phyloP scores from a whole-genome alignment of 2,329 filamentous ascomycete genomes.

The Diaporthe velutina region DNA sequence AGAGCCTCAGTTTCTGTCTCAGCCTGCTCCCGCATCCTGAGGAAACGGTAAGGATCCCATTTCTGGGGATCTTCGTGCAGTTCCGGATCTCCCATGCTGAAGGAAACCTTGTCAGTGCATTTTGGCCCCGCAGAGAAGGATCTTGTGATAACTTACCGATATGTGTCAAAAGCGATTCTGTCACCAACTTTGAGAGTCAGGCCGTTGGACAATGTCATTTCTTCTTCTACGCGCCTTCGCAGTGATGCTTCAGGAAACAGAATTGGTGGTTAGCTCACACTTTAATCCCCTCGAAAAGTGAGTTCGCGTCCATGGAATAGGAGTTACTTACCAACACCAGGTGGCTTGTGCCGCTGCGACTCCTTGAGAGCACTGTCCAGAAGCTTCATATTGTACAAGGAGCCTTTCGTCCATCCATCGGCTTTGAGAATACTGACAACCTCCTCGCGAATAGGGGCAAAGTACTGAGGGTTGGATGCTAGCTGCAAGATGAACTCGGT shows the following conservation, averaged over 20 bases:
- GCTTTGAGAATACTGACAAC: neutral
- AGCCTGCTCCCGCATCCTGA: neutral
- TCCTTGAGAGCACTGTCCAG: constrained; percentile 7
- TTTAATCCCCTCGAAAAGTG: neutral
- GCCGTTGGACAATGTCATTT: neutral
- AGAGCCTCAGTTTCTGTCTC: neutral
- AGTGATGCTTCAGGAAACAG: neutral
- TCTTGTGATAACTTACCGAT: neutral
- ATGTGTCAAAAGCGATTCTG: constrained; percentile 2
- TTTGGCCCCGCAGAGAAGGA: neutral
- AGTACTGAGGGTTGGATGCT: neutral
- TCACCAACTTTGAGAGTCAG: neutral
- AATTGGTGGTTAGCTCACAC: neutral
- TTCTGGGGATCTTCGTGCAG: neutral
- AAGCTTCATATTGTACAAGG: neutral
- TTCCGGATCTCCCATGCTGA: neutral
- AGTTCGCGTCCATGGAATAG: neutral
- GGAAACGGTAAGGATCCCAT: constrained; percentile 21
- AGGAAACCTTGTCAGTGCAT: neutral
- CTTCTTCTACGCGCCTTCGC: neutral
- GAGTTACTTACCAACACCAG: neutral
- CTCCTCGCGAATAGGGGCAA: neutral
- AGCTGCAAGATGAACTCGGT: constrained; percentile 3
- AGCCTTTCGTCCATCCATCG: neutral
- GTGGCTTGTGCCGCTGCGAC: constrained; percentile 5